Percentiles rank a stretch among this genome's conserved stretches.
Conservation (phyloP, 2,329 filamentous ascomycete genomes). For the Ophiostoma populinum region DNA sequence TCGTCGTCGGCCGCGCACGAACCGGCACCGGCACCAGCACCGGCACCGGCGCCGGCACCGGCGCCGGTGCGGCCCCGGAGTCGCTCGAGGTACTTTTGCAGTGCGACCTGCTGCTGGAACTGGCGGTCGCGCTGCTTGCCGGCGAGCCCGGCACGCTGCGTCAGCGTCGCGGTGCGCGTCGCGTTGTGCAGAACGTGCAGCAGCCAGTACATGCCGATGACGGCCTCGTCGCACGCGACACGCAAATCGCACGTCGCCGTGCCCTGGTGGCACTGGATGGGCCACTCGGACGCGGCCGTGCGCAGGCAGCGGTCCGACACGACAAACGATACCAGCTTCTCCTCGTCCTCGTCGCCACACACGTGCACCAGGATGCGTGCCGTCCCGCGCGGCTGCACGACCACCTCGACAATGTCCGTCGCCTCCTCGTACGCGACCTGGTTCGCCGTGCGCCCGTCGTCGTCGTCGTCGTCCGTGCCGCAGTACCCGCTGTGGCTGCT, state of each 20-base stretch:
- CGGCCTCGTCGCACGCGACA: constrained; percentile 6
- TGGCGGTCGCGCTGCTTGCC: not conserved
- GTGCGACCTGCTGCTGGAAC: not conserved
- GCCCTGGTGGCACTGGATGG: constrained; percentile 4
- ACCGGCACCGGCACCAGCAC: not conserved
- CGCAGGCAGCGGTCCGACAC: constrained; percentile 17
- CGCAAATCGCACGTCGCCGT: constrained; percentile 3
- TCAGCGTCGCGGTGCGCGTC: not conserved
- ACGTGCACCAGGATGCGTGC: constrained; percentile 6
- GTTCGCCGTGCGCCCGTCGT: not conserved
- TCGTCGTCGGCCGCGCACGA: not conserved
- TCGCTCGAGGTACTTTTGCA: not conserved
- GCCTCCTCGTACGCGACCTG: not conserved
- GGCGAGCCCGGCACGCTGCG: not conserved
- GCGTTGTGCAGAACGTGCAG: constrained; percentile 9
- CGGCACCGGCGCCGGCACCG: not conserved
- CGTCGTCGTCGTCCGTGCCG: not conserved
- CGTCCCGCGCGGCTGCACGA: constrained; percentile 3
- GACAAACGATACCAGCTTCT: constrained; percentile 18
- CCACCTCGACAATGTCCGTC: not conserved
- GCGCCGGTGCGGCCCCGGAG: too few species aligned
- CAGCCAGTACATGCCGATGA: constrained; percentile 10
- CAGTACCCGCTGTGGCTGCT: not conserved
- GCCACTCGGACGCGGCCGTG: constrained; percentile 2
- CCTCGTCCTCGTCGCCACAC: constrained; percentile 14